These are phyloP conservation scores for Arabidopsis hybrid DNA, from an alignment of 441 rosid genomes.

Conservation along the genomic window DNA sequence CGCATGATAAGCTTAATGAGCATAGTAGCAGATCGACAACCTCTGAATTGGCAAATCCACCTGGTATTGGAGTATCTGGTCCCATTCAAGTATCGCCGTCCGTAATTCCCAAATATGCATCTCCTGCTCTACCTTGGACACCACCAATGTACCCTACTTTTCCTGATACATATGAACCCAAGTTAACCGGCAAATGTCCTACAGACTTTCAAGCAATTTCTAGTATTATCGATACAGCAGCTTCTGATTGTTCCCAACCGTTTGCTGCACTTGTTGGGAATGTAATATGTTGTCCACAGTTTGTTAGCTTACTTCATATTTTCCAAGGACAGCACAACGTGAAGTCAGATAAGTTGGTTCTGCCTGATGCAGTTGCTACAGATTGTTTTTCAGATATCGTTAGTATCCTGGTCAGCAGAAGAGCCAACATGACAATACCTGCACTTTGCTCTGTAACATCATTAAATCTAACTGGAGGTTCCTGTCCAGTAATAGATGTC, in stretches of 20 bases:
- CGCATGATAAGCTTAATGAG: slow-evolving; percentile 49
- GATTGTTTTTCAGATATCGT: slow-evolving; percentile 98
- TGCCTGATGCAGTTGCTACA: slow-evolving; percentile 69
- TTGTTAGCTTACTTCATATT: slow-evolving; percentile 82
- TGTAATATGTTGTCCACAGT: slow-evolving; percentile 95
- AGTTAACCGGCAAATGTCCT: slow-evolving; percentile 89
- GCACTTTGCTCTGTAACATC: slow-evolving; percentile 82
- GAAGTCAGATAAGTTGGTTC: slow-evolving; percentile 75
- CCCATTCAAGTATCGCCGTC: slow-evolving; percentile 94
- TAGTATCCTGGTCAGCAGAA: slow-evolving; percentile 80
- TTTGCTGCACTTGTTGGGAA: slow-evolving; percentile 89
- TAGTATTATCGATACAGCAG: slow-evolving; percentile 67
- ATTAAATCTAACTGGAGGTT: slow-evolving; percentile 86
- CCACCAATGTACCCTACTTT: slow-evolving; percentile 87
- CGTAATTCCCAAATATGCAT: slow-evolving; percentile 69
- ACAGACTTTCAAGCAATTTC: slow-evolving; percentile 82
- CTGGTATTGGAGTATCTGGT: slow-evolving; percentile 71
- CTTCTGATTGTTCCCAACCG: slow-evolving; percentile 85
- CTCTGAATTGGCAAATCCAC: slow-evolving; percentile 73
- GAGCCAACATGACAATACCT: slow-evolving; percentile 84
- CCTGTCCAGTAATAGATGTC: slow-evolving; percentile 82
- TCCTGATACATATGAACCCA: slow-evolving; percentile 79
- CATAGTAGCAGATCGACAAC: slow-evolving; percentile 60
- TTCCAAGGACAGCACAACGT: slow-evolving; percentile 71
- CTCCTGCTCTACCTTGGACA: slow-evolving; percentile 60